Base-by-base conservation (phyloP, 768 basidiomycete genomes). In the Phlebiopsis gigantea region DNA sequence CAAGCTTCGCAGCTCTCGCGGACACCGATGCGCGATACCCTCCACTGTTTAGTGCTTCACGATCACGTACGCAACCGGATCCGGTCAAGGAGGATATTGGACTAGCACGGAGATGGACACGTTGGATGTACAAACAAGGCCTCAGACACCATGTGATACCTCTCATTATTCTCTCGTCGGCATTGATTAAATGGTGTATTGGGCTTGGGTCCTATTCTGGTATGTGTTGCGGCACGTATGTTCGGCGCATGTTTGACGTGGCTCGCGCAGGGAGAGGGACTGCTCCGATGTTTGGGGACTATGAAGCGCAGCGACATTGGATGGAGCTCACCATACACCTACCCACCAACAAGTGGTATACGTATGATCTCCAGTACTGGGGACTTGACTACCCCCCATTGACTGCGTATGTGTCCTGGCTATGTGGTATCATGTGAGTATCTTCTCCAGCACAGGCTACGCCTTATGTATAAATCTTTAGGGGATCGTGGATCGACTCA, bases 251-350 rank as follows among this genome's bases (percentile, higher is more conserved):
- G 8, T n/a, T 29, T 44, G 7, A 29, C 10, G 28, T 41, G 9
- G 30, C 31, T 55, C 22, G 60, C 29, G n/a, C 59, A 91, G 92
- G 93, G 5, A 68, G 80, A 61, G 75, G 68, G 28, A 81, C 82
- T 2, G 88, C 93, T 0, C 92, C 91, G 0, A 86, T 93, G 84
- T 91, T 79, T 61, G 93, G 93, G 2, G 93, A 96, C 71, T 96
- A 90, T 63, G 93, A 96, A 68, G 93, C 93, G 0, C 93, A 95
- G 65, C 76, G 93, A 53, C 93, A 95, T 71, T 96, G 93, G 93
- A 91, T 96, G 90, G 93, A 95, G 63, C 68, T 96, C 39, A 92
- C 90, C 2, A 70, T 85, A 24, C 88, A 94, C 66, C 74, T 93
- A 0, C 90, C 93, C 0, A 64, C 82, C 19, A 73, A 72, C 14